Conservation (phyloP, 768 basidiomycete species). For the Mycena vulgaris region DNA sequence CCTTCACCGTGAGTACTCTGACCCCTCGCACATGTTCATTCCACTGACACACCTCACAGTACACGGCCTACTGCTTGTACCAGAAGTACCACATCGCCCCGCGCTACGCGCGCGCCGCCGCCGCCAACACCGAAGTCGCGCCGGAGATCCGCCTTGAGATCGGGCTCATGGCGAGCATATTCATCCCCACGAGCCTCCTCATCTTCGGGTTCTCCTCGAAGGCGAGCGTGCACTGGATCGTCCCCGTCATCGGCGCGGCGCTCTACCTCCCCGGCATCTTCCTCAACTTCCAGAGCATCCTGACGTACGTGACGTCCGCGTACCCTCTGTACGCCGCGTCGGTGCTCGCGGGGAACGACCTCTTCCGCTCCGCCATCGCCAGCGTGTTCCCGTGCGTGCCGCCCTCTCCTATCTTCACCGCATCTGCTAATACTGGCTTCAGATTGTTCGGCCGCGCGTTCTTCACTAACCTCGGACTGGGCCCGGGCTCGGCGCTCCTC, state of each 20-base stretch:
- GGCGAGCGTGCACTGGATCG: conserved; percentile 15
- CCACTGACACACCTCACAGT: too few species aligned
- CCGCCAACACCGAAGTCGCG: conserved; percentile 20
- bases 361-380: conserved; percentile 47
- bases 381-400: conserved; percentile 34
- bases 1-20: too few species aligned
- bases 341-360: conserved; percentile 37
- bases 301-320: conserved; percentile 49
- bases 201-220: conserved; percentile 13
- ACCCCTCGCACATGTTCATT: too few species aligned
- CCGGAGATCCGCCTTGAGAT: conserved; percentile 51
- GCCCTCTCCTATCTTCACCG: neutral
- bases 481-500: conserved; percentile 42
- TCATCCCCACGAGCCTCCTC: conserved; percentile 5
- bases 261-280: conserved; percentile 49
- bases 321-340: conserved; percentile 50
- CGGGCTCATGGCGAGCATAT: conserved; percentile 35
- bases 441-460: conserved; percentile 39
- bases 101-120: conserved; percentile 12
- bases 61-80: conserved; percentile 37
- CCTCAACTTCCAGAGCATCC: conserved; percentile 46
- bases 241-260: conserved; percentile 22
- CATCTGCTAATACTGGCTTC: neutral
- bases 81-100: conserved; percentile 25
- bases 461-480: conserved; percentile 43